Conservation (phyloP, 2,329 filamentous ascomycete genomes). For the Tolypocladium paradoxum region DNA sequence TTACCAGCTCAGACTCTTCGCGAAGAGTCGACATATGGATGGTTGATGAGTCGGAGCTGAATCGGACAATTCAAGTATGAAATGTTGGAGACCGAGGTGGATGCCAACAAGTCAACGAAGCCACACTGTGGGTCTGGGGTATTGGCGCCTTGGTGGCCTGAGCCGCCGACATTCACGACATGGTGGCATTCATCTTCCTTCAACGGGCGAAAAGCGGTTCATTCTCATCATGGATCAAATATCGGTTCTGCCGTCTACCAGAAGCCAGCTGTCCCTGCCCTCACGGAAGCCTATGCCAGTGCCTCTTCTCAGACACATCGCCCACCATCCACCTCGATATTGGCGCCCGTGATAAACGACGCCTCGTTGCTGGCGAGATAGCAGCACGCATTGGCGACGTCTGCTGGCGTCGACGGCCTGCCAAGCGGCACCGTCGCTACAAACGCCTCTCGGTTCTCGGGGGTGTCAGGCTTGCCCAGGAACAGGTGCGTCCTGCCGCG, state of each 20-base stretch:
- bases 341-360: conserved; percentile 60
- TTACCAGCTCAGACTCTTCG: too few species aligned
- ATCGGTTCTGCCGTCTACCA: neutral
- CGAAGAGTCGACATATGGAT: too few species aligned
- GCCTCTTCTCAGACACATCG: conserved; percentile 12
- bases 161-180: too few species aligned
- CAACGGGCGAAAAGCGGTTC: too few species aligned
- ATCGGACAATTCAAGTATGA: too few species aligned
- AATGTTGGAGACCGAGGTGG: too few species aligned
- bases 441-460: conserved; percentile 46
- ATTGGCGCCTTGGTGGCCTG: too few species aligned
- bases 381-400: conserved; percentile 60
- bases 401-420: conserved; percentile 44
- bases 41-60: too few species aligned
- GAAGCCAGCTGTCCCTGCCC: neutral
- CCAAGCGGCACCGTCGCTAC: conserved; percentile 44
- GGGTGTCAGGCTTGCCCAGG: conserved; percentile 50
- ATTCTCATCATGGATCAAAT: too few species aligned
- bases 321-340: conserved; percentile 40
- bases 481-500: conserved; percentile 33
- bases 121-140: too few species aligned
- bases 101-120: too few species aligned
- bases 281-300: neutral
- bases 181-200: too few species aligned
- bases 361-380: conserved; percentile 64